Evolutionary conservation across 345 rosid species (phyloP).

Genomic region (Gossypium thurberi): DNA sequence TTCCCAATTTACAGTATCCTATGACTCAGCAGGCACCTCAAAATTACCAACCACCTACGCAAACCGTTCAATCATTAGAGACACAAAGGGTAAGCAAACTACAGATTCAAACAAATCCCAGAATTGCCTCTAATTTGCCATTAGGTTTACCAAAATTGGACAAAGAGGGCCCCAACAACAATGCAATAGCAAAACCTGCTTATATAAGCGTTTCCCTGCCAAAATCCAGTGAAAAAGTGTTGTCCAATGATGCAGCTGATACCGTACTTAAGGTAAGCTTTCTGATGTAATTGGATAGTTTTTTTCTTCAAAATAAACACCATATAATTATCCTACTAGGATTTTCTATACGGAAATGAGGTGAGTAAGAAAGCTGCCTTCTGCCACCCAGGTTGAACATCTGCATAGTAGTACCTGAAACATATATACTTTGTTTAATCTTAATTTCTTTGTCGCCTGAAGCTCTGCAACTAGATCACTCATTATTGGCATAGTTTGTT

Average conservation of each 20-base stretch:
- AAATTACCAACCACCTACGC: constrained; percentile 47
- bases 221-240: constrained; percentile 46
- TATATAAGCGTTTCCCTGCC: constrained; percentile 70
- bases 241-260: constrained; percentile 47
- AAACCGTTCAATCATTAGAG: constrained; percentile 44
- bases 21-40: constrained; percentile 45
- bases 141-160: constrained; percentile 59
- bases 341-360: background rate
- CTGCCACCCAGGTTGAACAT: background rate
- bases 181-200: constrained; percentile 61
- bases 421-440: background rate
- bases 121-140: constrained; percentile 88
- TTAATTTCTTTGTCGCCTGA: constrained; percentile 3
- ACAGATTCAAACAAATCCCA: constrained; percentile 97
- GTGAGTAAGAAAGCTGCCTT: background rate
- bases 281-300: constrained; percentile 10
- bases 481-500: background rate
- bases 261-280: constrained; percentile 61
- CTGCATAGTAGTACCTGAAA: background rate
- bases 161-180: constrained; percentile 43
- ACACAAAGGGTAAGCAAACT: constrained; percentile 67
- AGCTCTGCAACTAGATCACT: background rate
- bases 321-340: background rate
- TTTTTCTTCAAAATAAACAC: background rate
- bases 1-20: constrained; percentile 46